A percentile compares a stretch with the other conserved stretches of the same genome.
Evolutionary conservation across 768 basidiomycete species (phyloP).

Genomic region (Pisolithus tinctorius): DNA sequence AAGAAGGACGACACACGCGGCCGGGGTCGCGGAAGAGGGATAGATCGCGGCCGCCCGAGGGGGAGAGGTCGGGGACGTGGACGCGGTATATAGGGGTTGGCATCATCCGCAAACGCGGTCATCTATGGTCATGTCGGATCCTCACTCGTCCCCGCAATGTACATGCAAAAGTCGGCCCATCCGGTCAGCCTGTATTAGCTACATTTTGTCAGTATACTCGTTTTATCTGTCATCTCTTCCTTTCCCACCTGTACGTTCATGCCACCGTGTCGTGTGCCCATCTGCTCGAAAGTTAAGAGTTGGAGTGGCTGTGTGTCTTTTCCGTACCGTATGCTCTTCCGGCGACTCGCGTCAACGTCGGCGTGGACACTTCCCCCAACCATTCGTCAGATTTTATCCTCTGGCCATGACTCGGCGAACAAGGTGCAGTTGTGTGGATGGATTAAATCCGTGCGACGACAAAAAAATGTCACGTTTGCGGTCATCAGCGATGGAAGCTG

Average conservation of each 20-base stretch:
- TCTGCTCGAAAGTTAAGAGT: background rate
- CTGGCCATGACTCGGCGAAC: constrained; percentile 4
- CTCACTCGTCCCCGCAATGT: background rate
- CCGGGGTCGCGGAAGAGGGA: constrained; percentile 45
- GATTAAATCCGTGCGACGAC: constrained; percentile 78
- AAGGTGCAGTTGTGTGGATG: constrained; percentile 60
- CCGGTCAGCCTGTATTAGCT: constrained; percentile 1
- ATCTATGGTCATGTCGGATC: background rate
- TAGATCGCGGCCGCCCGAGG: constrained; percentile 47
- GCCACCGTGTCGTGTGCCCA: background rate
- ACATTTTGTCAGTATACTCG: constrained; percentile 4
- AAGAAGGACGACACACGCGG: constrained; percentile 84
- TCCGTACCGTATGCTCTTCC: constrained; percentile 16
- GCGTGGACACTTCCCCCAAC: constrained; percentile 22
- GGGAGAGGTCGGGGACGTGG: constrained; percentile 50
- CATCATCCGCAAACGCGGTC: background rate
- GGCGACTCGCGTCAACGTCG: constrained; percentile 25
- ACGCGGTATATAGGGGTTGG: constrained; percentile 29
- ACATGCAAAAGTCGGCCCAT: background rate
- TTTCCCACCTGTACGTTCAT: constrained; percentile 3
- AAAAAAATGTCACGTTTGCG: constrained; percentile 85
- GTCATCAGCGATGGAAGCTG: constrained; percentile 79
- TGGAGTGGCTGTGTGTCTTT: constrained; percentile 20
- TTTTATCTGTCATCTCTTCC: constrained; percentile 10
- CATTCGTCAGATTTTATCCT: constrained; percentile 33